Evolutionary conservation across 2,329 filamentous ascomycete species (phyloP).

Genomic region (Trichophyton verrucosum): DNA sequence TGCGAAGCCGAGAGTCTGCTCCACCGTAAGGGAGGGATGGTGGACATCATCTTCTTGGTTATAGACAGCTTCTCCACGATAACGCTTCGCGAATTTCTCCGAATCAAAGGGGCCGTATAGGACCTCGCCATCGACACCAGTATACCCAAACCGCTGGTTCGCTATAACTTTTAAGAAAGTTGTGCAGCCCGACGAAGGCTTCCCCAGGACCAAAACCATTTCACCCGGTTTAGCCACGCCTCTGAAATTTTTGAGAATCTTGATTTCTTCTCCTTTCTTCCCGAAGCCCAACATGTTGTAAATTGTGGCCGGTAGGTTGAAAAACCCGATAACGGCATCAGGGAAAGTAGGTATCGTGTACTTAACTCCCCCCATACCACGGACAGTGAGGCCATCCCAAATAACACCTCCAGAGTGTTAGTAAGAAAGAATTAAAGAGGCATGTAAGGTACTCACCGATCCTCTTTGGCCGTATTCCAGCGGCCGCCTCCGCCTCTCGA

Average conservation of each 20-base stretch:
- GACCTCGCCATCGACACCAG: constrained; percentile 57
- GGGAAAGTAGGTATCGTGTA: constrained; percentile 67
- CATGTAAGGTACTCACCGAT: constrained; percentile 38
- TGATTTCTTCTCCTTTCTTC: constrained; percentile 56
- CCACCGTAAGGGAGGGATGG: constrained; percentile 72
- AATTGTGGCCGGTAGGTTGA: constrained; percentile 58
- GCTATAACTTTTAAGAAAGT: constrained; percentile 76
- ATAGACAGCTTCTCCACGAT: constrained; percentile 73
- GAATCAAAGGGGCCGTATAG: constrained; percentile 62
- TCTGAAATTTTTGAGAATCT: constrained; percentile 54
- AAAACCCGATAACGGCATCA: constrained; percentile 61
- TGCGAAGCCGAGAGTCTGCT: constrained; percentile 75
- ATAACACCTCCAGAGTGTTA: constrained; percentile 43
- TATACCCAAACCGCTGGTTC: constrained; percentile 67
- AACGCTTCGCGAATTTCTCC: constrained; percentile 56
- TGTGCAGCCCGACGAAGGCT: constrained; percentile 61
- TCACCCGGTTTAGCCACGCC: constrained; percentile 64
- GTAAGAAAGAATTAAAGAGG: not conserved
- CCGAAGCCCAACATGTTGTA: constrained; percentile 50
- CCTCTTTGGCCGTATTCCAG: constrained; percentile 69
- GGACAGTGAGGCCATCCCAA: constrained; percentile 66
- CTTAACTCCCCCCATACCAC: constrained; percentile 59
- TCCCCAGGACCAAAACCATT: constrained; percentile 74
- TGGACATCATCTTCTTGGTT: constrained; percentile 81
- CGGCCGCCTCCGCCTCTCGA: constrained; percentile 56